Conservation (phyloP, 2,329 filamentous ascomycete genomes). For the Fusarium liriodendri region DNA sequence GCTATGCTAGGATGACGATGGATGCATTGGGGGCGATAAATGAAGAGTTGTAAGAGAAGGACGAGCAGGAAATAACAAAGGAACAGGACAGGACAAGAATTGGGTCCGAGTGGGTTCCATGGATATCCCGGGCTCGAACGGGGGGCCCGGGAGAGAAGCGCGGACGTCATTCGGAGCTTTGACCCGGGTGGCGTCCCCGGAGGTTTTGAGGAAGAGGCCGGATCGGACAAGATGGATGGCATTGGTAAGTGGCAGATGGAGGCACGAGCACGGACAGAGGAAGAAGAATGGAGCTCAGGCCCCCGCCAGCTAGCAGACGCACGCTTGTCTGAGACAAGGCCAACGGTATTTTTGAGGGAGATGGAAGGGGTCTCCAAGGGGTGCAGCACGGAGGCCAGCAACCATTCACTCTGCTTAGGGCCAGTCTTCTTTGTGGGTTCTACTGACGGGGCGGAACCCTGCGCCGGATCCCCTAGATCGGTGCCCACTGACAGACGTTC, state of each 20-base stretch:
- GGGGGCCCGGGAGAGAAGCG: constrained; percentile 25
- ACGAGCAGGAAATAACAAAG: background rate
- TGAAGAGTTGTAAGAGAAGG: background rate
- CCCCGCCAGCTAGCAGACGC: background rate
- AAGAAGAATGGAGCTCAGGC: background rate
- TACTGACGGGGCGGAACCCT: background rate
- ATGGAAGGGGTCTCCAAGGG: constrained; percentile 38
- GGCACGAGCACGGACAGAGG: background rate
- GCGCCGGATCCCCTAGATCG: constrained; percentile 30
- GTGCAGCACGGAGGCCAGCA: background rate
- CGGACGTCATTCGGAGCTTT: constrained; percentile 29
- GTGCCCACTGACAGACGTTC: constrained; percentile 5
- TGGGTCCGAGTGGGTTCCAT: constrained; percentile 11
- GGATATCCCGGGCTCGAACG: constrained; percentile 36
- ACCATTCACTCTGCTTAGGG: background rate
- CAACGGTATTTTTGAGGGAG: constrained; percentile 33
- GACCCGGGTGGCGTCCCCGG: constrained; percentile 26
- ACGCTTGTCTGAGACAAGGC: constrained; percentile 34
- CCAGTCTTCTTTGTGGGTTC: background rate
- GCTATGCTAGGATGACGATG: constrained; percentile 5
- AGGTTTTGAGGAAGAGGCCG: constrained; percentile 22
- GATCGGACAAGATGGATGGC: constrained; percentile 21
- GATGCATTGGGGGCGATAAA: background rate
- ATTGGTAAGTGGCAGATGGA: background rate
- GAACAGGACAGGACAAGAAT: background rate